These are phyloP conservation scores for Planoprotostelium fungivorum DNA, from an alignment of 78 protist species.

Conservation along the genomic window DNA sequence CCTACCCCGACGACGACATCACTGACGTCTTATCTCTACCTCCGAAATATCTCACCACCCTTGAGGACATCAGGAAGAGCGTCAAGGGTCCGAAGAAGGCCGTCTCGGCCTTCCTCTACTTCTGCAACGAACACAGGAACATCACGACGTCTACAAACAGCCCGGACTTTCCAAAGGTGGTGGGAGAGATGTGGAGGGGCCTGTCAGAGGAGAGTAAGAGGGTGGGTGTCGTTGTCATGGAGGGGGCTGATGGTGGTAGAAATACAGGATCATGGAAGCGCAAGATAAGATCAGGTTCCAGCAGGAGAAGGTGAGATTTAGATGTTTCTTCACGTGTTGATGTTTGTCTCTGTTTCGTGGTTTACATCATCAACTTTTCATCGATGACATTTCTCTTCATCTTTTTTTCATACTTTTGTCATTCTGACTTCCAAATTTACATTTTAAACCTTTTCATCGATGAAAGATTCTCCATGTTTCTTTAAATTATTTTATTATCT, in stretches of 20 bases:
- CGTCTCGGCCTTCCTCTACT: neutral
- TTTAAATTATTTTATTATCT: too few relatives aligned
- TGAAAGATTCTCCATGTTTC: too few relatives aligned
- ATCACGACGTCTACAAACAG: neutral
- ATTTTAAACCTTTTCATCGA: too few relatives aligned
- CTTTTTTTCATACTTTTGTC: too few relatives aligned
- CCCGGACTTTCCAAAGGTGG: neutral
- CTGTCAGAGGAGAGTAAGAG: neutral
- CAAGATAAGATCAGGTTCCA: neutral
- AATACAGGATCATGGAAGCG: neutral
- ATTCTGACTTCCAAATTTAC: too few relatives aligned
- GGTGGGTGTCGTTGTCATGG: neutral
- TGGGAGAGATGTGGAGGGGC: neutral
- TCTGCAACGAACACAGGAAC: neutral
- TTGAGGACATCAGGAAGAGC: neutral
- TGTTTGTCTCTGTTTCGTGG: too few relatives aligned
- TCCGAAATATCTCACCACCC: neutral
- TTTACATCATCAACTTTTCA: too few relatives aligned
- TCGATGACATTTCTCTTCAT: too few relatives aligned
- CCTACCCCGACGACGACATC: neutral
- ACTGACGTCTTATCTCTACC: too few relatives aligned
- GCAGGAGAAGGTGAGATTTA: neutral
- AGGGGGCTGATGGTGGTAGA: neutral
- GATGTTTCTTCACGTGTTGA: too few relatives aligned
- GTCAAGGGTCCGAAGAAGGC: neutral